These are phyloP conservation scores for Trichoderma simmonsii DNA, from an alignment of 2,329 filamentous ascomycete species.

Conservation along the genomic window DNA sequence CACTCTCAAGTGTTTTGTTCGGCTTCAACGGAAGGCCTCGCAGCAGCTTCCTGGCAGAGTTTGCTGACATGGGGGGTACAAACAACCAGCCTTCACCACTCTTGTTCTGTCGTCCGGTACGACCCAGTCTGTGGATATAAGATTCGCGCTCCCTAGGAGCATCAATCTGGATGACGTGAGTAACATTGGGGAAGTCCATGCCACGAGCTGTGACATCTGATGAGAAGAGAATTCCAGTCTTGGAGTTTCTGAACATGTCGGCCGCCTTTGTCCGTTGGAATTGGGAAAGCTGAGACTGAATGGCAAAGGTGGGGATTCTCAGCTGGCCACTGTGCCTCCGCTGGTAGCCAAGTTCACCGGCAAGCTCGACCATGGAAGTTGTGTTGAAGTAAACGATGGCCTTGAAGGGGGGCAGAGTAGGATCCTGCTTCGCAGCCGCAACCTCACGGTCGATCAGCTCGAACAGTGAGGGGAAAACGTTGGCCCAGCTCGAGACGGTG, in stretches of 20 bases:
- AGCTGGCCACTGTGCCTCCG: constrained; percentile 39
- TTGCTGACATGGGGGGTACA: constrained; percentile 53
- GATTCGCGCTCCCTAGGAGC: constrained; percentile 62
- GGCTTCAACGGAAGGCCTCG: constrained; percentile 58
- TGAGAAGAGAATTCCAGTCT: constrained; percentile 66
- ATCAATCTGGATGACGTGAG: constrained; percentile 74
- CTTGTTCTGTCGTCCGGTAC: constrained; percentile 72
- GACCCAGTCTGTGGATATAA: constrained; percentile 75
- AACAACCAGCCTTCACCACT: constrained; percentile 70
- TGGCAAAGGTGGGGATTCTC: constrained; percentile 46
- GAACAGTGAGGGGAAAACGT: constrained; percentile 71
- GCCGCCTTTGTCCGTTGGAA: constrained; percentile 64
- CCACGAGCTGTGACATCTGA: constrained; percentile 78
- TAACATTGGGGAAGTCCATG: constrained; percentile 79
- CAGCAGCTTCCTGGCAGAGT: constrained; percentile 49
- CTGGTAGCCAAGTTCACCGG: constrained; percentile 50
- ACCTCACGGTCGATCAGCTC: constrained; percentile 68
- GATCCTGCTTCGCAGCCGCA: constrained; percentile 40
- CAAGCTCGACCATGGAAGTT: constrained; percentile 68
- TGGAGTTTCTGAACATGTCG: constrained; percentile 65
- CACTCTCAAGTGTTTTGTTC: constrained; percentile 49
- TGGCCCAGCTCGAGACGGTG: constrained; percentile 64
- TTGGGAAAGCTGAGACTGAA: constrained; percentile 80
- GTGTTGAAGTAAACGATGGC: constrained; percentile 91
- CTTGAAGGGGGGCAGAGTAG: constrained; percentile 68